A percentile compares a stretch with the other conserved stretches of the same genome.
These are phyloP conservation scores for Magnusiomyces suaveolens DNA, from an alignment of 1,139 yeast genomes.

Conservation along the genomic window DNA sequence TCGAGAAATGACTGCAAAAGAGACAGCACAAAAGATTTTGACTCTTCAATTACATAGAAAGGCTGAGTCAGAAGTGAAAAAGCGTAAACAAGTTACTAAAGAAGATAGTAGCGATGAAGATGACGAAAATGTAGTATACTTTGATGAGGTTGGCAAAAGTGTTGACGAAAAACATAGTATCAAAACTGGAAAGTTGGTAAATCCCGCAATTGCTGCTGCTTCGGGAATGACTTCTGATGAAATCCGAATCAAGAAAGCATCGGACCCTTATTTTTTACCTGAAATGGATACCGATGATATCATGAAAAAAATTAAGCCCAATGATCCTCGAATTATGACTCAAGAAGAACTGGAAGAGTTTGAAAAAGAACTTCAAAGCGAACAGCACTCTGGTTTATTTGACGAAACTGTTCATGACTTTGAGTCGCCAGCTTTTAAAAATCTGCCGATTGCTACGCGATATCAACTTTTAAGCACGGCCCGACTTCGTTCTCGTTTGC, in stretches of 20 bases:
- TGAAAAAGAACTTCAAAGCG: constrained; percentile 52
- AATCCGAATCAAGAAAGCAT: constrained; percentile 16
- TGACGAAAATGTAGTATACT: constrained; percentile 20
- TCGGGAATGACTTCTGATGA: background rate
- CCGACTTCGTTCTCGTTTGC: constrained; percentile 70
- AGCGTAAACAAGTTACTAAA: constrained; percentile 25
- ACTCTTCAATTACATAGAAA: constrained; percentile 68
- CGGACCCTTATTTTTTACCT: constrained; percentile 85
- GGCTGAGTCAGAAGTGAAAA: constrained; percentile 28
- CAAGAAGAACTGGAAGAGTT: constrained; percentile 60
- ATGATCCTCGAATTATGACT: constrained; percentile 67
- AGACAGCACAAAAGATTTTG: constrained; percentile 70
- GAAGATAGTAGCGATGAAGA: constrained; percentile 14
- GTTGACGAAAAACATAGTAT: constrained; percentile 8
- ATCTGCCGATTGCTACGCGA: constrained; percentile 66
- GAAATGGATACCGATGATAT: constrained; percentile 42
- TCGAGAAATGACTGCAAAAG: constrained; percentile 55
- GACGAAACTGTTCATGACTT: constrained; percentile 31
- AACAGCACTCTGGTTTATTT: constrained; percentile 38
- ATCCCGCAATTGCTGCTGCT: background rate
- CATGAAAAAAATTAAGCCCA: constrained; percentile 31
- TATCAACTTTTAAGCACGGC: constrained; percentile 80
- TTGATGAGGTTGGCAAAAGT: constrained; percentile 22
- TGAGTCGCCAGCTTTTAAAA: constrained; percentile 31
- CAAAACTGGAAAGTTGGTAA: background rate